Conservation (phyloP, 768 basidiomycete species). For the Boletus rufocinnamomeus region DNA sequence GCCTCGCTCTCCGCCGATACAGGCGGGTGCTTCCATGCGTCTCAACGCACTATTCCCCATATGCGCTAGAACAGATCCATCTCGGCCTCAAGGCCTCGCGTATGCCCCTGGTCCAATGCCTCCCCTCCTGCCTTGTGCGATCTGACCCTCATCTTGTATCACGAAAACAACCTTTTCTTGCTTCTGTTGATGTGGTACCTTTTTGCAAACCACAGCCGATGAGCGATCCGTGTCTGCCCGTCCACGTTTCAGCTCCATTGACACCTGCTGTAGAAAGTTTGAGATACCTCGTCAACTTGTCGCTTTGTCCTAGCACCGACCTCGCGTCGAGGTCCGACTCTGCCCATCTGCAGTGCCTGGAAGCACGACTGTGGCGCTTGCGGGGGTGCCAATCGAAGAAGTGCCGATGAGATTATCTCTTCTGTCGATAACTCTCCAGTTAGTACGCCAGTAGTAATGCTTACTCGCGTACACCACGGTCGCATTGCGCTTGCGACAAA, state of each 20-base stretch:
- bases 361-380: too few species aligned
- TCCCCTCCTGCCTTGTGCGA: neutral
- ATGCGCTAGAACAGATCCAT: too few species aligned
- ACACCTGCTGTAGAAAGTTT: too few species aligned
- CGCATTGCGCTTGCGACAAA: neutral
- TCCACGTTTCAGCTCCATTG: neutral
- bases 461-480: neutral
- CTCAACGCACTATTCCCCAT: neutral
- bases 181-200: neutral
- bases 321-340: too few species aligned
- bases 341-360: too few species aligned
- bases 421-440: too few species aligned
- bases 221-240: too few species aligned
- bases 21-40: neutral
- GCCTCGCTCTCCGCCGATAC: neutral
- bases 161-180: neutral
- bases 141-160: neutral
- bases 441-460: neutral
- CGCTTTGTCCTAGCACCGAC: too few species aligned
- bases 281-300: too few species aligned
- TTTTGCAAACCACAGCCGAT: neutral
- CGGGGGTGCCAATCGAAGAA: neutral
- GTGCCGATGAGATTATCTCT: neutral
- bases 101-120: too few species aligned
- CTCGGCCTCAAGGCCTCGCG: too few species aligned